Percentiles rank a stretch among this genome's conserved stretches.
These are phyloP conservation scores for Fusarium burgessii DNA, from an alignment of 2,329 filamentous ascomycete species.

Conservation along the genomic window DNA sequence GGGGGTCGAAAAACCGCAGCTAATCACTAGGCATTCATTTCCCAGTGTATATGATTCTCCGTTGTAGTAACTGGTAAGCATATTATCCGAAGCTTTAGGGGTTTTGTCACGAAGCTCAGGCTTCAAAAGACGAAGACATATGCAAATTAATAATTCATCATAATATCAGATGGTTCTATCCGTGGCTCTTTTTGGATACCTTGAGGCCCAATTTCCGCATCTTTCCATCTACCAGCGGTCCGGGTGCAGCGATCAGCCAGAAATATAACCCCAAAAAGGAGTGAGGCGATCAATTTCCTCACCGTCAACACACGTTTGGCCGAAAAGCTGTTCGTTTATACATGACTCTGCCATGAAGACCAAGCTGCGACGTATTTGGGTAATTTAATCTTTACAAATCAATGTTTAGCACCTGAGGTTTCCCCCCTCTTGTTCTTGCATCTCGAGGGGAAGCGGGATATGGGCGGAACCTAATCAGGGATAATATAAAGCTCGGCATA, in stretches of 20 bases:
- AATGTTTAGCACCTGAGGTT: neutral
- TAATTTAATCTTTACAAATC: neutral
- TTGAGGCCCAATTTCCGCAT: neutral
- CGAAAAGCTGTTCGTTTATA: neutral
- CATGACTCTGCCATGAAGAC: neutral
- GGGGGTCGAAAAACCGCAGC: neutral
- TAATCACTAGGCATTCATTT: neutral
- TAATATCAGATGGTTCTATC: neutral
- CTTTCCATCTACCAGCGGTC: neutral
- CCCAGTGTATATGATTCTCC: neutral
- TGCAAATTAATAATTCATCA: neutral
- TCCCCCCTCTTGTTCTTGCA: neutral
- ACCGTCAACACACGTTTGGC: neutral
- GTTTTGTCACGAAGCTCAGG: neutral
- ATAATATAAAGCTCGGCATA: conserved; percentile 1
- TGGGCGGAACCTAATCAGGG: neutral
- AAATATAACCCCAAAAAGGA: too few relatives aligned
- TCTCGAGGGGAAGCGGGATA: neutral
- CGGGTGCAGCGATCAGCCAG: neutral
- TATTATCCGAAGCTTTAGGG: neutral
- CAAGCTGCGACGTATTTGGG: neutral
- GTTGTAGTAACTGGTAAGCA: neutral
- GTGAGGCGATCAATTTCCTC: neutral
- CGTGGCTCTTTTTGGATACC: neutral
- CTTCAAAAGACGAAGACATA: neutral